Evolutionary conservation across 1,284 basidiomycete genomes (phyloP).

Genomic region (Rhodofomes roseus): DNA sequence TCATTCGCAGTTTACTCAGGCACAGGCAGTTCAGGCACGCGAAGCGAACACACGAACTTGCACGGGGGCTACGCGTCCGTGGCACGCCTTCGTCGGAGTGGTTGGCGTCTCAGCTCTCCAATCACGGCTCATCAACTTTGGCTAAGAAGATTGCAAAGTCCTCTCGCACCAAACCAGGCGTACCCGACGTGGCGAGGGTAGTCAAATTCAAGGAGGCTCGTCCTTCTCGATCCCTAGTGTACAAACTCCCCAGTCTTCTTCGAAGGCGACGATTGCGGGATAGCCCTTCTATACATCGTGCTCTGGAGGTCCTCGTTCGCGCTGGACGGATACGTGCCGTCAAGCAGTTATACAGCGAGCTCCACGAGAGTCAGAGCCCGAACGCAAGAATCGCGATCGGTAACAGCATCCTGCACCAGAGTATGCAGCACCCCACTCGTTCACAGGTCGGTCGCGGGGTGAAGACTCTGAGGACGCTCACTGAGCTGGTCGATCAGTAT

Average conservation of each 20-base stretch:
- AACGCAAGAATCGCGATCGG: slow-evolving; percentile 40
- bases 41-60: slow-evolving; percentile 2
- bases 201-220: neutral
- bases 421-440: slow-evolving; percentile 28
- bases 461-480: slow-evolving; percentile 36
- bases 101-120: neutral
- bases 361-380: slow-evolving; percentile 26
- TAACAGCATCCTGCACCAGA: slow-evolving; percentile 51
- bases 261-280: neutral
- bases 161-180: no score
- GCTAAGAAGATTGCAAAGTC: slow-evolving; percentile 2
- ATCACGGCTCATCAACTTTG: slow-evolving; percentile 6
- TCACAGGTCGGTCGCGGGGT: slow-evolving; percentile 43
- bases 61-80: neutral
- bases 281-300: neutral
- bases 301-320: slow-evolving; percentile 14
- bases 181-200: neutral
- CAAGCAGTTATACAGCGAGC: slow-evolving; percentile 34
- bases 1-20: slow-evolving; percentile 13
- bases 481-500: slow-evolving; percentile 35
- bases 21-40: slow-evolving; percentile 17
- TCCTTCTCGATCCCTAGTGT: neutral
- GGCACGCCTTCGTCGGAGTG: slow-evolving; percentile 2
- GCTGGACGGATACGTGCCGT: slow-evolving; percentile 32
- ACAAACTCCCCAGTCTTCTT: slow-evolving; percentile 2